A percentile compares a stretch with the other conserved stretches of the same genome.
phyloP scores from a whole-genome alignment of 805 yeast genomes.

The Middelhovenomyces tepae region DNA sequence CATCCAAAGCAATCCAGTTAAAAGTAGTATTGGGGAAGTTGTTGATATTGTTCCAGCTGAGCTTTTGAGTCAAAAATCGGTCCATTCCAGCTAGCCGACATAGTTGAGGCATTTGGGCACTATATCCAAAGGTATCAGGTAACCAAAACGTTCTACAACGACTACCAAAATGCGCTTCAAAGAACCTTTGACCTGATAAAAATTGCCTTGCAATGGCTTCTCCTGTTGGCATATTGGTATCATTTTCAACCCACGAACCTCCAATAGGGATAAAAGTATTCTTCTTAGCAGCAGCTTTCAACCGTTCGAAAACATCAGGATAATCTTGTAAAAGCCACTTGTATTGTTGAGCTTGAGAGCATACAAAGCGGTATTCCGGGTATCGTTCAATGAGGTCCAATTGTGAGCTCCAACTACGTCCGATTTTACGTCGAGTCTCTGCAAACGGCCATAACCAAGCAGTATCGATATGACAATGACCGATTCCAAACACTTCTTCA shows the following conservation, averaged over 20 bases:
- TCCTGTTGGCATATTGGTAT: constrained; percentile 91
- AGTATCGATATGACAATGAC: constrained; percentile 95
- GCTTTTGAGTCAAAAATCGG: constrained; percentile 82
- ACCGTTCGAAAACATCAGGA: constrained; percentile 62
- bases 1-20: constrained; percentile 93
- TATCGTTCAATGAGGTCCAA: constrained; percentile 72
- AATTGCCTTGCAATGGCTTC: constrained; percentile 87
- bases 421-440: constrained; percentile 86
- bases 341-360: constrained; percentile 94
- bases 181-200: constrained; percentile 81
- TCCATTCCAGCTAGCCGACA: constrained; percentile 81
- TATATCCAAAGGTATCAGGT: constrained; percentile 96
- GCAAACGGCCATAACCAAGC: constrained; percentile 99
- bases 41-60: constrained; percentile 95
- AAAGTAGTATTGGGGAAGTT: constrained; percentile 83
- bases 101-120: constrained; percentile 90
- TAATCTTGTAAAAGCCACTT: constrained; percentile 85
- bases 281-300: constrained; percentile 56
- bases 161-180: constrained; percentile 67
- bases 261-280: constrained; percentile 86
- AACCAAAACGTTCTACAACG: constrained; percentile 81
- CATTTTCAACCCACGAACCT: constrained; percentile 97
- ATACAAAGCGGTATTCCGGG: constrained; percentile 90
- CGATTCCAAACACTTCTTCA: constrained; percentile 63
- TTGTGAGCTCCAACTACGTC: constrained; percentile 93